A percentile compares a stretch with the other conserved stretches of the same genome.
Conservation (phyloP, 1,284 basidiomycete genomes). For the Pseudozyma tsukubaensis region DNA sequence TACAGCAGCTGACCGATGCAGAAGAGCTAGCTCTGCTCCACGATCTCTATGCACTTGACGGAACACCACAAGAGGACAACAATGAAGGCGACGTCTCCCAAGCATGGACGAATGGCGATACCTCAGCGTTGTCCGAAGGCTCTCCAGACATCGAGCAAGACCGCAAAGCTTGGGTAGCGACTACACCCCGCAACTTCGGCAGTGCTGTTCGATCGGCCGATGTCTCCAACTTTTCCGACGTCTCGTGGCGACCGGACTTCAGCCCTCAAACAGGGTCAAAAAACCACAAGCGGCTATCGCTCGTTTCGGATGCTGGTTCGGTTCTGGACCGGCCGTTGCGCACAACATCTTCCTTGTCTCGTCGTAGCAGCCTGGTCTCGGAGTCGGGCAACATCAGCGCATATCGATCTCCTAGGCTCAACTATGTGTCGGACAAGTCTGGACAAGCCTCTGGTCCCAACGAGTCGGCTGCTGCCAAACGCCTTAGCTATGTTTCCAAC, state of each 20-base stretch:
- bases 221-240: slow-evolving; percentile 1
- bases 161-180: slow-evolving; percentile 30
- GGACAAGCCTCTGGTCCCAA: slow-evolving; percentile 38
- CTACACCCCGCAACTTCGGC: slow-evolving; percentile 50
- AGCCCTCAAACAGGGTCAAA: slow-evolving; percentile 22
- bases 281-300: slow-evolving; percentile 45
- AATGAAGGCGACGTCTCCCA: slow-evolving; percentile 25
- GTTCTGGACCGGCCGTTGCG: slow-evolving; percentile 29
- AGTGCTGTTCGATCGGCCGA: slow-evolving; percentile 30
- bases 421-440: slow-evolving; percentile 39
- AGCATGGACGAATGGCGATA: slow-evolving; percentile 29
- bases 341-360: slow-evolving; percentile 33
- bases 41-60: slow-evolving; percentile 56
- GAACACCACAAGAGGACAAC: slow-evolving; percentile 12
- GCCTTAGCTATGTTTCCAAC: slow-evolving; percentile 55
- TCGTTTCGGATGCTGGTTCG: slow-evolving; percentile 46
- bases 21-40: slow-evolving; percentile 53
- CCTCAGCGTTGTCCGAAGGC: slow-evolving; percentile 21
- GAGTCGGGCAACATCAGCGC: slow-evolving; percentile 24
- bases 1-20: slow-evolving; percentile 43
- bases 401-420: slow-evolving; percentile 45
- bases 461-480: slow-evolving; percentile 53
- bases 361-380: slow-evolving; percentile 41
- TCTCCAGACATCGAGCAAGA: slow-evolving; percentile 29
- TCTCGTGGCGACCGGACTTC: slow-evolving; percentile 6